Conservation (phyloP, 768 basidiomycete species). For the Podaxis sp. region DNA sequence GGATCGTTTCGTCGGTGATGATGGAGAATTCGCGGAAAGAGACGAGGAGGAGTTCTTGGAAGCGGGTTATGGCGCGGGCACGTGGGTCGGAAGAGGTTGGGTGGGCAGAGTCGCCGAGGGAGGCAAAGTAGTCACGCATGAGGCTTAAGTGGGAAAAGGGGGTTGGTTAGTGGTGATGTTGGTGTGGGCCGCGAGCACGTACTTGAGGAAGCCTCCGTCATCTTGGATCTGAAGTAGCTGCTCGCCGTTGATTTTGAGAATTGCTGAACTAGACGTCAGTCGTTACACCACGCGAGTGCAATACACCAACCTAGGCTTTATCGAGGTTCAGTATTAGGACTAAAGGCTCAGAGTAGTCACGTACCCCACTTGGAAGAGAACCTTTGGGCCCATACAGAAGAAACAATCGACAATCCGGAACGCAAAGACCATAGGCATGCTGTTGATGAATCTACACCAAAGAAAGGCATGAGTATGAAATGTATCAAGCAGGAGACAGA, state of each 20-base stretch:
- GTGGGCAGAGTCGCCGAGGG: conserved; percentile 92
- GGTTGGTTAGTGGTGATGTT: not conserved
- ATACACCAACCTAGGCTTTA: conserved; percentile 10
- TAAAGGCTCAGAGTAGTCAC: conserved; percentile 54
- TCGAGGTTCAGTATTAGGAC: conserved; percentile 24
- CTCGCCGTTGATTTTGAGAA: conserved; percentile 97
- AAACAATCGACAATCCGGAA: conserved; percentile 98
- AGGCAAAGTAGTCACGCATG: conserved; percentile 94
- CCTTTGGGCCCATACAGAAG: conserved; percentile 98
- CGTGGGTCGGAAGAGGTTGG: conserved; percentile 87
- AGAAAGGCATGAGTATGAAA: not conserved
- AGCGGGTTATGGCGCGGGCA: conserved; percentile 90
- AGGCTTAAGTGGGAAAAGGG: conserved; percentile 45
- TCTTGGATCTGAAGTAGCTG: conserved; percentile 91
- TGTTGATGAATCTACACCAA: conserved; percentile 73
- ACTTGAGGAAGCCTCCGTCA: conserved; percentile 97
- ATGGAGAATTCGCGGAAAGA: conserved; percentile 97
- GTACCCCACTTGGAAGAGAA: conserved; percentile 97
- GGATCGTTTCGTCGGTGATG: conserved; percentile 94
- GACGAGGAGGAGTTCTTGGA: conserved; percentile 94
- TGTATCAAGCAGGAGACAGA: conserved; percentile 20
- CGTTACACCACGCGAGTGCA: not conserved
- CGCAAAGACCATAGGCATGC: conserved; percentile 96
- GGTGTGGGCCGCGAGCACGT: conserved; percentile 22
- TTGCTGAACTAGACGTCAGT: conserved; percentile 52